Evolutionary conservation across 2,329 filamentous ascomycete genomes (phyloP), one percentile per base, ranked within the genome.

Genomic region (Calonectria honghensis): DNA sequence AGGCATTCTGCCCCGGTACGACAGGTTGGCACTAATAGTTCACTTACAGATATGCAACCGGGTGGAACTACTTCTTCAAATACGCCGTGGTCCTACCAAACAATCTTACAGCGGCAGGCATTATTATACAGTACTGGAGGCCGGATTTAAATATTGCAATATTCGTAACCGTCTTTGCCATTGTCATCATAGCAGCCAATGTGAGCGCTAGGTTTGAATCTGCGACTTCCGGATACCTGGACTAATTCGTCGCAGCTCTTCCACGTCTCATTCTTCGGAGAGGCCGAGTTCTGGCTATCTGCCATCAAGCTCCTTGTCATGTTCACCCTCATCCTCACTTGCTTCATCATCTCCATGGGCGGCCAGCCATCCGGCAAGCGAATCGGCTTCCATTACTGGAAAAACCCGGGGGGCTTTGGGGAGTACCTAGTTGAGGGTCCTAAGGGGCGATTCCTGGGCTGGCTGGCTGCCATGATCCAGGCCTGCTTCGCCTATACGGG

Each of bases 71-170:
- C 78, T 94, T 91, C 90, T 90, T 93, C 85, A 90, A 96, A 91
- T 97, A 97, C 83, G 94, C 96, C 82, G 96, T 97, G 80, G 90
- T 94, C 59, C 95, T 94, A 1, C 95, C 95, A 1, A 97, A 97
- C 81, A 94, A 97, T 82, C 87, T 97, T 45, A 97, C 95, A 1
- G 95, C 95, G 31, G 91, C 90, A 18, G 91, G 94, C 6, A 85
- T 97, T 48, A 94, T 96, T 72, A 93, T 97, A 72, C 91, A 94
- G 78, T 96, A 92, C 80, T 97, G 95, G 95, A 85, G 90, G 32
- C 89, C 94, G 0, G 87, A 85, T 54, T 88, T 96, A 68, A 96
- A 96, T 80, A 92, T 94, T 0, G 94, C 94, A 63, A 93, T 96
- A 13, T 97, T 92, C 86, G 96, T 97, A 70, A 89, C 94, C 35